Evolutionary conservation across 2,329 filamentous ascomycete genomes (phyloP).

Genomic region (Monilinia aucupariae): DNA sequence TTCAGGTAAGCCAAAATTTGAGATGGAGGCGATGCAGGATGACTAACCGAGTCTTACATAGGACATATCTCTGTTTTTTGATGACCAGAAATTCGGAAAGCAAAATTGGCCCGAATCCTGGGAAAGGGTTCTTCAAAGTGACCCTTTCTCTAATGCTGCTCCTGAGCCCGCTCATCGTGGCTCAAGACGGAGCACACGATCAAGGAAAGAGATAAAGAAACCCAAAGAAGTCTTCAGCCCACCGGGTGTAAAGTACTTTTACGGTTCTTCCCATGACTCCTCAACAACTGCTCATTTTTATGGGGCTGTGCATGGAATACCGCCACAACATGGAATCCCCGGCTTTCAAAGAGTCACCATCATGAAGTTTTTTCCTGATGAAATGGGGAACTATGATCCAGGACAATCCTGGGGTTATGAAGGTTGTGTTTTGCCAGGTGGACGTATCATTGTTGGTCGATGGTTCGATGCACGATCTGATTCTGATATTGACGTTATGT

Average conservation of each 20-base stretch:
- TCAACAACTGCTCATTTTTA: conserved; percentile 30
- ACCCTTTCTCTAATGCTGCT: conserved; percentile 23
- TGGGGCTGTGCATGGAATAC: conserved; percentile 47
- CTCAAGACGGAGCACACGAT: conserved; percentile 4
- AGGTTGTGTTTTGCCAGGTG: conserved; percentile 43
- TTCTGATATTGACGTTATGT: conserved; percentile 15
- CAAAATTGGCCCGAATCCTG: conserved; percentile 27
- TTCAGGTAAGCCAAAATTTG: conserved; percentile 23
- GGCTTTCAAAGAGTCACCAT: conserved; percentile 51
- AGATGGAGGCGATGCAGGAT: neutral
- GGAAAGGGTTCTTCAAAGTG: conserved; percentile 24
- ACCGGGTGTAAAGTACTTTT: conserved; percentile 27
- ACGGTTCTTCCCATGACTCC: conserved; percentile 37
- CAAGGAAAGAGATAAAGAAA: neutral
- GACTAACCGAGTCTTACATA: conserved; percentile 12
- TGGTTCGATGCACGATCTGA: conserved; percentile 41
- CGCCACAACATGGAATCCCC: conserved; percentile 43
- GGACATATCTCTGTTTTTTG: conserved; percentile 32
- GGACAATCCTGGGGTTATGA: conserved; percentile 43
- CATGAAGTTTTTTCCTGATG: conserved; percentile 42
- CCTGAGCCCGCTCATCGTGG: neutral
- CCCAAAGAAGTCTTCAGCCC: neutral
- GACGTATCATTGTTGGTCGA: conserved; percentile 43
- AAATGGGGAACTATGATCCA: conserved; percentile 22
- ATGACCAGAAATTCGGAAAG: conserved; percentile 21